phyloP scores from a whole-genome alignment of 306 rosid species.

The Cicer arietinum region DNA sequence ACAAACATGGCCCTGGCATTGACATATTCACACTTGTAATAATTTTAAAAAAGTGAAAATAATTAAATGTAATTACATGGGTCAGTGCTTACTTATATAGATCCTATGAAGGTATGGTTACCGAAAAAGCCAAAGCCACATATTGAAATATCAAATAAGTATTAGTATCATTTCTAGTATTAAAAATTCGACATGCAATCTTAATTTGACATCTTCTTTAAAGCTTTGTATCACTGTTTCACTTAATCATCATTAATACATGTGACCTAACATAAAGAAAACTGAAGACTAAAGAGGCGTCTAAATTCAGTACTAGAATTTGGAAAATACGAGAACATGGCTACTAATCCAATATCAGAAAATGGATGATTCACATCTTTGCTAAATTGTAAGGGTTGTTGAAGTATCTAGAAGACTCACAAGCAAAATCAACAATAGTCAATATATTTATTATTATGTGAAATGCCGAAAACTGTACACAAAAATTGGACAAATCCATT shows the following conservation, averaged over 20 bases:
- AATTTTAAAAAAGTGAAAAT: too few relatives aligned
- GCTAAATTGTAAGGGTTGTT: neutral
- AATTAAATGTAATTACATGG: too few relatives aligned
- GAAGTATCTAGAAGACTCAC: neutral
- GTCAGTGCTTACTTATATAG: too few relatives aligned
- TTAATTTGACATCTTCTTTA: neutral
- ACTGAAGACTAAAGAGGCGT: neutral
- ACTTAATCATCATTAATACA: neutral
- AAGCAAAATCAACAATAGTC: neutral
- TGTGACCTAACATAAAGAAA: neutral
- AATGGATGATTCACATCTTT: neutral
- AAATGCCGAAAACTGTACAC: neutral
- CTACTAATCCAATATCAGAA: slow-evolving; percentile 14
- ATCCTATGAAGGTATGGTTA: neutral
- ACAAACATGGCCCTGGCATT: too few relatives aligned
- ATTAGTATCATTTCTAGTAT: slow-evolving; percentile 13
- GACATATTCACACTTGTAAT: too few relatives aligned
- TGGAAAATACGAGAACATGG: slow-evolving; percentile 5
- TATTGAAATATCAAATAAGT: neutral
- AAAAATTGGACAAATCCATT: neutral
- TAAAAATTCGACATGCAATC: slow-evolving; percentile 17
- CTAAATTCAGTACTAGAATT: neutral
- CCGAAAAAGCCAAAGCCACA: slow-evolving; percentile 21
- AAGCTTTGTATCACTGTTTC: neutral
- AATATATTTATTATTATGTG: neutral